These are phyloP conservation scores for Leishmania martiniquensis DNA, from an alignment of 208 protist species.

Conservation along the genomic window DNA sequence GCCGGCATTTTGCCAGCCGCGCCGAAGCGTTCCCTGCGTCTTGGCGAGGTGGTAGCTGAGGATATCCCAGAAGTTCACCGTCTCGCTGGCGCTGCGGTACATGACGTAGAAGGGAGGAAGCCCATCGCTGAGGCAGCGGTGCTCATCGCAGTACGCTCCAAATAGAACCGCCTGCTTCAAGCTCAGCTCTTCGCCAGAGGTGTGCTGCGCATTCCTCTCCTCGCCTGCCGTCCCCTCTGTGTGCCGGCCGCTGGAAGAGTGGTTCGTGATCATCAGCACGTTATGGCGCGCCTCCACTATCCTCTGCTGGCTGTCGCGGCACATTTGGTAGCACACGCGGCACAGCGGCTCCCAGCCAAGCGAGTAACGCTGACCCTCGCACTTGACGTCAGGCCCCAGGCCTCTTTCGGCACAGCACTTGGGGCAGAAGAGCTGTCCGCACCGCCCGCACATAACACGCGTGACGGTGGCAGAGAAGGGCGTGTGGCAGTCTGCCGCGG, in stretches of 20 bases:
- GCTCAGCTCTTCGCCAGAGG: conserved; percentile 13
- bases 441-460: conserved; percentile 66
- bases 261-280: conserved; percentile 19
- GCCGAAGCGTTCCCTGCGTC: conserved; percentile 18
- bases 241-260: not conserved
- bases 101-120: conserved; percentile 34
- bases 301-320: conserved; percentile 31
- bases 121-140: conserved; percentile 26
- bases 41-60: conserved; percentile 27
- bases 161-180: conserved; percentile 40
- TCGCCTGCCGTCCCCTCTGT: conserved; percentile 2
- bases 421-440: conserved; percentile 78
- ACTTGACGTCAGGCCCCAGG: conserved; percentile 45
- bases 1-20: conserved; percentile 31
- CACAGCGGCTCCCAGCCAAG: conserved; percentile 75
- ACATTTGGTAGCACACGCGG: conserved; percentile 50
- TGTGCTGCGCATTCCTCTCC: conserved; percentile 5
- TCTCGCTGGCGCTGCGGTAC: conserved; percentile 15
- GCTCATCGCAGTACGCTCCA: conserved; percentile 28
- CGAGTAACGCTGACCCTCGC: conserved; percentile 32
- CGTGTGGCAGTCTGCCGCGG: conserved; percentile 36
- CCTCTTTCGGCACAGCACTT: conserved; percentile 56
- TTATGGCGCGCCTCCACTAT: conserved; percentile 22
- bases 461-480: conserved; percentile 44
- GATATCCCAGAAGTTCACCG: conserved; percentile 23